Conservation (phyloP, 2,329 filamentous ascomycete species). For the Xylariales sp. region DNA sequence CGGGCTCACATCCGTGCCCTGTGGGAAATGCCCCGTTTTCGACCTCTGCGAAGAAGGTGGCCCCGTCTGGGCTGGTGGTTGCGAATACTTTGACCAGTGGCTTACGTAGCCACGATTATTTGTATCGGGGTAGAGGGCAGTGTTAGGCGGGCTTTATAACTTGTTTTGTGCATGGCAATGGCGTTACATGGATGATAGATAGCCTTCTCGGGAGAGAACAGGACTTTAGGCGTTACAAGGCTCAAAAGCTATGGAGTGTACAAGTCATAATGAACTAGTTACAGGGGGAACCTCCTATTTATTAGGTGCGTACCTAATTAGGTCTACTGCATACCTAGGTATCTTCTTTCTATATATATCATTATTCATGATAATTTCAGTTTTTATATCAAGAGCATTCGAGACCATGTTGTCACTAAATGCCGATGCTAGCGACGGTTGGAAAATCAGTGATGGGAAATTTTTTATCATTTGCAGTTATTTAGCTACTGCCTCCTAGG, state of each 20-base stretch:
- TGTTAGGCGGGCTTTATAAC: constrained; percentile 5
- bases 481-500: constrained; percentile 28
- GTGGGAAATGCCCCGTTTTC: constrained; percentile 92
- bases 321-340: background rate
- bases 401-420: background rate
- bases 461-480: constrained; percentile 42
- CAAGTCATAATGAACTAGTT: background rate
- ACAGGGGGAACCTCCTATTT: background rate
- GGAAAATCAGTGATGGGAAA: constrained; percentile 8
- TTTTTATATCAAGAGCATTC: background rate
- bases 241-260: background rate
- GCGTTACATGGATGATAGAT: constrained; percentile 30
- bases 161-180: constrained; percentile 36
- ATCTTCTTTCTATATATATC: background rate
- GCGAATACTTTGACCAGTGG: constrained; percentile 93
- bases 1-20: constrained; percentile 88
- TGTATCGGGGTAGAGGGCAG: background rate
- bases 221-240: constrained; percentile 24
- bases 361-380: background rate
- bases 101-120: constrained; percentile 57
- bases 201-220: constrained; percentile 12
- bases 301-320: background rate
- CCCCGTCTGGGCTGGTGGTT: constrained; percentile 88
- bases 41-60: constrained; percentile 91
- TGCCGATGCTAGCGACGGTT: background rate